Percentiles rank a stretch among this genome's conserved stretches.
Evolutionary conservation across 2,329 filamentous ascomycete genomes (phyloP).

Genomic region (Colletotrichum melonis): DNA sequence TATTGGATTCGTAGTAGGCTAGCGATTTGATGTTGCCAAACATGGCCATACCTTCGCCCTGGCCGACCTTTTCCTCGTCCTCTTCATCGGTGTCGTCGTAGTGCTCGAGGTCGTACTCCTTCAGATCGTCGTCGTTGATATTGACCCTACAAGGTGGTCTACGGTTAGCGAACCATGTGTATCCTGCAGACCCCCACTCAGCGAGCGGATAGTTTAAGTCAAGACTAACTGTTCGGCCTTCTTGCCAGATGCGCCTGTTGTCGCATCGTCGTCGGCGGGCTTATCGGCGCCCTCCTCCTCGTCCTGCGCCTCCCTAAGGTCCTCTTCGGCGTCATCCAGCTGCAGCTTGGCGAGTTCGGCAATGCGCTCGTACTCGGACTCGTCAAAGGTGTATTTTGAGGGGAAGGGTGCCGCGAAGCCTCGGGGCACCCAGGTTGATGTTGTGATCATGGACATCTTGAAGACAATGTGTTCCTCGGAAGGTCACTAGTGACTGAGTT

Average conservation of each 20-base stretch:
- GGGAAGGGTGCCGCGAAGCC: constrained; percentile 83
- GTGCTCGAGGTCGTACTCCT: constrained; percentile 95
- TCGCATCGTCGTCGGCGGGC: constrained; percentile 37
- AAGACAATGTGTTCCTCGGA: not conserved
- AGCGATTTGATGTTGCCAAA: constrained; percentile 96
- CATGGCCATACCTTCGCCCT: constrained; percentile 83
- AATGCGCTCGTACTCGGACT: constrained; percentile 81
- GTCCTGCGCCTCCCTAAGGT: constrained; percentile 76
- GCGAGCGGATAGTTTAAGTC: not conserved
- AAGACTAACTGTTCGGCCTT: constrained; percentile 46
- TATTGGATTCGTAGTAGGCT: constrained; percentile 93
- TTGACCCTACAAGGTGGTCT: constrained; percentile 56
- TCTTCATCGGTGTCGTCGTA: constrained; percentile 85
- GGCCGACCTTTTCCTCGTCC: constrained; percentile 58
- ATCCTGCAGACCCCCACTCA: not conserved
- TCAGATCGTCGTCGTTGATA: constrained; percentile 85
- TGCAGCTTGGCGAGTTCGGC: constrained; percentile 80
- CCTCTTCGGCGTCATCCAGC: constrained; percentile 91
- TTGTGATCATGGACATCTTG: constrained; percentile 80
- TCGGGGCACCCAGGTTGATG: constrained; percentile 80
- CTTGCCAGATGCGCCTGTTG: constrained; percentile 38
- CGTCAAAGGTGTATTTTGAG: constrained; percentile 79
- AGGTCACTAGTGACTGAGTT: constrained; percentile 9
- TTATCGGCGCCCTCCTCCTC: constrained; percentile 42
- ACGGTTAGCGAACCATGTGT: constrained; percentile 35